A percentile compares a stretch with the other conserved stretches of the same genome.
Evolutionary conservation across 805 yeast species (phyloP).

Genomic region (Pichia gijzeniarum): DNA sequence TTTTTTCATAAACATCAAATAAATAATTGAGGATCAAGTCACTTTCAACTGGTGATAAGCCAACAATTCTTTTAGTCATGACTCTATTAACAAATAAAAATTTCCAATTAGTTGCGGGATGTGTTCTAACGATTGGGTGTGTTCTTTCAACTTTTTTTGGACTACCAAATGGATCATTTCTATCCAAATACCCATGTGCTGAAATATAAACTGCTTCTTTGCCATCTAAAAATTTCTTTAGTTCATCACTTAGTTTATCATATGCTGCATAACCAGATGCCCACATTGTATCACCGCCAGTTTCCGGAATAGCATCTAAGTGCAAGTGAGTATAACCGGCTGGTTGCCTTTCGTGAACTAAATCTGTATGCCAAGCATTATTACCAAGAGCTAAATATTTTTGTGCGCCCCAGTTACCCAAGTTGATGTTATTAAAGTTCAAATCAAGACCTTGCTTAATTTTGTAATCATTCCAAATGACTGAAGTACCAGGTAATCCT

Average conservation of each 20-base stretch:
- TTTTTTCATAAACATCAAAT: conserved; percentile 40
- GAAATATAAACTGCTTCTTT: conserved; percentile 40
- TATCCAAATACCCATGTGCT: conserved; percentile 34
- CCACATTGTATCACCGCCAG: conserved; percentile 54
- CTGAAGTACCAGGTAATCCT: conserved; percentile 33
- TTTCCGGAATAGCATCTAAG: conserved; percentile 42
- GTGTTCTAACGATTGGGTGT: conserved; percentile 58
- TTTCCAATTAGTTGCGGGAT: conserved; percentile 62
- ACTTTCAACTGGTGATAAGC: conserved; percentile 45
- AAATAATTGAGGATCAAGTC: conserved; percentile 42
- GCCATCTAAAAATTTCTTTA: conserved; percentile 46
- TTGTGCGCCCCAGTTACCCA: conserved; percentile 16
- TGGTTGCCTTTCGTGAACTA: conserved; percentile 51
- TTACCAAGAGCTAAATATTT: conserved; percentile 15
- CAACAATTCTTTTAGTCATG: conserved; percentile 46
- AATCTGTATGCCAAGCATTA: conserved; percentile 41
- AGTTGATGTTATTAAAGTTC: conserved; percentile 17
- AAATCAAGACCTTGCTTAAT: conserved; percentile 20
- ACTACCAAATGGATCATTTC: conserved; percentile 39
- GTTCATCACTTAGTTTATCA: conserved; percentile 46
- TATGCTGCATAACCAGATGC: conserved; percentile 52
- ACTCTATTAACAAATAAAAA: conserved; percentile 46
- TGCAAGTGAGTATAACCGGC: conserved; percentile 51
- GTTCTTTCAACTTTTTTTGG: conserved; percentile 44
- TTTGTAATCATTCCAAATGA: conserved; percentile 37